Evolutionary conservation across 2,329 filamentous ascomycete species (phyloP).

Genomic region (Graphilbum ipis-grandicollis): DNA sequence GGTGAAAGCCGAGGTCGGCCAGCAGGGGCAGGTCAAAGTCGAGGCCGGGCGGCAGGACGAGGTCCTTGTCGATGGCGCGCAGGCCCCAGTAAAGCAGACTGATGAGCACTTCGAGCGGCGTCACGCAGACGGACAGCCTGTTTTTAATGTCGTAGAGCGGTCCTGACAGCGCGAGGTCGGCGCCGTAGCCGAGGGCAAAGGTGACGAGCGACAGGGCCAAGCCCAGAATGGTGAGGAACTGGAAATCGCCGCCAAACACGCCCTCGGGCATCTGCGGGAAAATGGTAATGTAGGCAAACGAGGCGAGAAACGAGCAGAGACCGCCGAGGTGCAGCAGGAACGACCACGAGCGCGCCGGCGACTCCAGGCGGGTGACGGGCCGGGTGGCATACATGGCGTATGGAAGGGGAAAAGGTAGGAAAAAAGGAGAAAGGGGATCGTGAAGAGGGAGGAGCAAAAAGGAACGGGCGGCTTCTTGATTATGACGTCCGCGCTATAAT

Average conservation of each 20-base stretch:
- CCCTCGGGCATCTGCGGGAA: conserved; percentile 35
- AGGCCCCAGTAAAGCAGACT: conserved; percentile 59
- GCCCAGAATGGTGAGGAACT: conserved; percentile 61
- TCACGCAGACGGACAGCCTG: conserved; percentile 42
- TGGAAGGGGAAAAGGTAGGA: conserved; percentile 1
- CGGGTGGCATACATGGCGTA: conserved; percentile 30
- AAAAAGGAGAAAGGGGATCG: too few relatives aligned
- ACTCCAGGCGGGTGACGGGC: conserved; percentile 46
- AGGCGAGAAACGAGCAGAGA: conserved; percentile 32
- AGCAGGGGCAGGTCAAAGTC: conserved; percentile 35
- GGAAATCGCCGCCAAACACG: conserved; percentile 50
- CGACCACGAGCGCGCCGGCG: conserved; percentile 47
- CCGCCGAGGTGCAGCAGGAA: conserved; percentile 41
- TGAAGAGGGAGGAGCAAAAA: background rate
- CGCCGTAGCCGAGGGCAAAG: conserved; percentile 42
- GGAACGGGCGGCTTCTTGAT: too few relatives aligned
- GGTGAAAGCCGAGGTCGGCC: conserved; percentile 46
- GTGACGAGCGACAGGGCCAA: conserved; percentile 42
- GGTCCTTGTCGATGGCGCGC: conserved; percentile 32
- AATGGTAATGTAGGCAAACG: conserved; percentile 30
- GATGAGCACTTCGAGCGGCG: conserved; percentile 56
- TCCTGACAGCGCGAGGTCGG: conserved; percentile 42
- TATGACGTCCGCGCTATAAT: too few relatives aligned
- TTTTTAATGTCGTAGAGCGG: conserved; percentile 52
- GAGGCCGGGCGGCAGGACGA: conserved; percentile 37